phyloP scores from a whole-genome alignment of 192 early-diverging fungal genomes.

The Backusella luteola region DNA sequence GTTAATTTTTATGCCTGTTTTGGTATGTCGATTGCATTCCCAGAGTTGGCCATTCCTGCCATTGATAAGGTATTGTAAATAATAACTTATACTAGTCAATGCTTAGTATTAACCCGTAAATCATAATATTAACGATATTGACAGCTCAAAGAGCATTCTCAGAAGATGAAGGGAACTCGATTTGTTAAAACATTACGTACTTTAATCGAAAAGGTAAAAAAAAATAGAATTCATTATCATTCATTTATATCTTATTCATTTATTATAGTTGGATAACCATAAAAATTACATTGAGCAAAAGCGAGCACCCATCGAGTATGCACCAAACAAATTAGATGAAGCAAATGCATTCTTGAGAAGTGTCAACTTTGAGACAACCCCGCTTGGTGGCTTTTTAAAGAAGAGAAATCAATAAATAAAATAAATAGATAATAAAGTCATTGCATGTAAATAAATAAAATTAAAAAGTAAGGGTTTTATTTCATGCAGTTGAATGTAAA shows the following conservation, averaged over 20 bases:
- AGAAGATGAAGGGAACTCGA: slow-evolving; percentile 68
- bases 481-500: not conserved
- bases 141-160: slow-evolving; percentile 71
- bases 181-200: slow-evolving; percentile 78
- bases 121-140: not conserved
- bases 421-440: not conserved
- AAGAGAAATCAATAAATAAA: slow-evolving; percentile 18
- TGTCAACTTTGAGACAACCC: slow-evolving; percentile 25
- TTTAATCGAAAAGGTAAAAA: slow-evolving; percentile 73
- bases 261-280: slow-evolving; percentile 74
- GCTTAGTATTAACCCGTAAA: not conserved
- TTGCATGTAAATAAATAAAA: not conserved
- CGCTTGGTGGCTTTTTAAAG: slow-evolving; percentile 33
- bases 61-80: slow-evolving; percentile 60
- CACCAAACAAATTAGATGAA: slow-evolving; percentile 51
- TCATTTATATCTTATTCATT: not conserved
- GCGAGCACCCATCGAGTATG: slow-evolving; percentile 65
- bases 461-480: not conserved
- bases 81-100: not conserved
- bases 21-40: slow-evolving; percentile 88
- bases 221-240: not conserved
- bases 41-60: slow-evolving; percentile 86
- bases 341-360: slow-evolving; percentile 34
- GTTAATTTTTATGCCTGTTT: slow-evolving; percentile 78
- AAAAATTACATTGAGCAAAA: slow-evolving; percentile 72